Evolutionary conservation across 495 filamentous ascomycete species (phyloP).

Genomic region (Penicillium chermesinum): DNA sequence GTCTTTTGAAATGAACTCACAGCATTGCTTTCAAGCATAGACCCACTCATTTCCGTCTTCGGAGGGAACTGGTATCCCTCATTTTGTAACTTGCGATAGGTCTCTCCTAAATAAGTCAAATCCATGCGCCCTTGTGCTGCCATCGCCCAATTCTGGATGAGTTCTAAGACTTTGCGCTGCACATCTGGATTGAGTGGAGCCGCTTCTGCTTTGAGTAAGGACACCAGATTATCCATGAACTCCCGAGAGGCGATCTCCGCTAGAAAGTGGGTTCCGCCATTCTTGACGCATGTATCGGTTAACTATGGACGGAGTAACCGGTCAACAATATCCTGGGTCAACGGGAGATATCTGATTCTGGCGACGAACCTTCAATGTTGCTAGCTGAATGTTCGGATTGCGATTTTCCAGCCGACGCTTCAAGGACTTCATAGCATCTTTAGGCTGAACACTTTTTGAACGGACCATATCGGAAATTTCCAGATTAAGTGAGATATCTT

Average conservation of each 20-base stretch:
- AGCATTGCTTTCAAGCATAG: constrained; percentile 94
- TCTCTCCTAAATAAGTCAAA: constrained; percentile 78
- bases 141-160: constrained; percentile 90
- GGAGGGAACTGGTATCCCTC: constrained; percentile 91
- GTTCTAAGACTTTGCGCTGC: constrained; percentile 80
- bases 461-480: constrained; percentile 96
- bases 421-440: constrained; percentile 93
- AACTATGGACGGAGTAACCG: constrained; percentile 44
- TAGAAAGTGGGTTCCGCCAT: constrained; percentile 94
- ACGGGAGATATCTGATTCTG: background rate
- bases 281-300: constrained; percentile 97
- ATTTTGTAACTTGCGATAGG: constrained; percentile 71
- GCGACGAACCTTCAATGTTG: constrained; percentile 72
- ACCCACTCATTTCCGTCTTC: constrained; percentile 77
- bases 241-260: constrained; percentile 91
- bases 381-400: constrained; percentile 94
- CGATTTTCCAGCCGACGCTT: constrained; percentile 91
- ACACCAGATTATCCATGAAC: constrained; percentile 96
- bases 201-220: constrained; percentile 74
- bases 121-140: constrained; percentile 83
- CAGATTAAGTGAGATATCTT: constrained; percentile 93
- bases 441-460: constrained; percentile 93
- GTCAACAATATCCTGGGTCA: background rate
- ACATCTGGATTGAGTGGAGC: constrained; percentile 79
- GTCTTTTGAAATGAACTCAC: no score